Evolutionary conservation across 2,329 filamentous ascomycete genomes (phyloP).

Genomic region (Colletotrichum spaethianum): DNA sequence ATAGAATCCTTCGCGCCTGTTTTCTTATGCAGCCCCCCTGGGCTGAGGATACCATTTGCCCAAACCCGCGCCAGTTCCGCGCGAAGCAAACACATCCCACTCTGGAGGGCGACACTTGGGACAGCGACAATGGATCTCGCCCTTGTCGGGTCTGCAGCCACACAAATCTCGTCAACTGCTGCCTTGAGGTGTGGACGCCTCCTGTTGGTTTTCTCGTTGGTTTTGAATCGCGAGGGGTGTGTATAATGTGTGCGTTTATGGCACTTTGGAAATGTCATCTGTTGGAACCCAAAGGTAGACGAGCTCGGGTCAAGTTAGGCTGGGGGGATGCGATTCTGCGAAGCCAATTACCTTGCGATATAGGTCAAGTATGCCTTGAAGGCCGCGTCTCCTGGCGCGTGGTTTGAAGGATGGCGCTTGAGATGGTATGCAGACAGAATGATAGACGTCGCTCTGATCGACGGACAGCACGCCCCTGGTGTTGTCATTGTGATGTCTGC

Average conservation of each 20-base stretch:
- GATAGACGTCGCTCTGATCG: too few relatives aligned
- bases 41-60: slow-evolving; percentile 3
- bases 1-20: slow-evolving; percentile 39
- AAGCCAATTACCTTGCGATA: background rate
- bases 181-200: background rate
- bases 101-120: background rate
- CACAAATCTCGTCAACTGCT: slow-evolving; percentile 24
- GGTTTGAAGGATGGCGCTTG: slow-evolving; percentile 12
- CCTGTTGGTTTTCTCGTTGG: background rate
- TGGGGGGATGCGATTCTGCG: too few relatives aligned
- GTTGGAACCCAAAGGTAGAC: background rate
- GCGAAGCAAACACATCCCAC: background rate
- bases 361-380: background rate
- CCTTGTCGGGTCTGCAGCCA: slow-evolving; percentile 25
- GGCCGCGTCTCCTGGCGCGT: background rate
- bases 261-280: slow-evolving; percentile 2
- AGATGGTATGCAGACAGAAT: background rate
- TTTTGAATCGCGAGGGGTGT: background rate
- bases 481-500: background rate
- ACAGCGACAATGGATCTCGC: background rate
- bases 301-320: slow-evolving; percentile 5
- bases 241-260: background rate
- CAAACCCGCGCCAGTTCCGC: slow-evolving; percentile 1
- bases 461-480: background rate
- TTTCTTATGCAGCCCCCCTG: background rate